Conservation (phyloP, 169 alveolate genomes). For the Besnoitia besnoiti region DNA sequence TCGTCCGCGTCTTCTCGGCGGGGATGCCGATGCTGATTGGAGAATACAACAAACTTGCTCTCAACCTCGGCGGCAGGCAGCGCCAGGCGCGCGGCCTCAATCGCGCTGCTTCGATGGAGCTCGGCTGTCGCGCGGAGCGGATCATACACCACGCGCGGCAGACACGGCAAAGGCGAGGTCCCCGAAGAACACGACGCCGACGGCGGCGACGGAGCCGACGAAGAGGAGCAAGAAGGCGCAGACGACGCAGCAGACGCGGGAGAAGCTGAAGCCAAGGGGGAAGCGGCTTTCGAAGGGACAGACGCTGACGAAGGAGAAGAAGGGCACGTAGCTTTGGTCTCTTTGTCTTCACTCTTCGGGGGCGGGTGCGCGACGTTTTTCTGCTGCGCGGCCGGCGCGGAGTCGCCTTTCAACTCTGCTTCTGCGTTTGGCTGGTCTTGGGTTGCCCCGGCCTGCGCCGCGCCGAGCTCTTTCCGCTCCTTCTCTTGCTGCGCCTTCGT, state of each 20-base stretch:
- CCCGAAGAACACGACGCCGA: neutral
- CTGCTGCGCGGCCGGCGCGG: too few species aligned
- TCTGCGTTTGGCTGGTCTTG: neutral
- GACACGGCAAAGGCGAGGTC: neutral
- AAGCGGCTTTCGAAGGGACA: neutral
- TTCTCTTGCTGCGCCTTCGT: neutral
- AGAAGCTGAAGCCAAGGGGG: neutral
- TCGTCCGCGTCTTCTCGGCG: constrained; percentile 29
- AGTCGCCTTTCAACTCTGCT: too few species aligned
- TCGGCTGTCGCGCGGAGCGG: constrained; percentile 10
- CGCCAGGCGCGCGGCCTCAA: constrained; percentile 80
- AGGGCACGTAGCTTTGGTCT: neutral
- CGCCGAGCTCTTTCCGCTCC: neutral
- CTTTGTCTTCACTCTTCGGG: neutral
- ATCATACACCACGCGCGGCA: neutral
- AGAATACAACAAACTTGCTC: constrained; percentile 50
- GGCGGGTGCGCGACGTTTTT: too few species aligned
- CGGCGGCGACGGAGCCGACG: neutral
- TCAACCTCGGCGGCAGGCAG: constrained; percentile 86
- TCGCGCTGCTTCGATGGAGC: constrained; percentile 52
- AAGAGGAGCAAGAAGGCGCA: too few species aligned
- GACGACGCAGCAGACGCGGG: neutral
- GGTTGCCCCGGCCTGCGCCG: too few species aligned
- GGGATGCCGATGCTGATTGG: constrained; percentile 59
- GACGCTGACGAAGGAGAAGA: neutral